Evolutionary conservation across 106 monocot genomes (phyloP), one percentile per base, ranked within the genome.

Genomic region (Vanilla planifolia): DNA sequence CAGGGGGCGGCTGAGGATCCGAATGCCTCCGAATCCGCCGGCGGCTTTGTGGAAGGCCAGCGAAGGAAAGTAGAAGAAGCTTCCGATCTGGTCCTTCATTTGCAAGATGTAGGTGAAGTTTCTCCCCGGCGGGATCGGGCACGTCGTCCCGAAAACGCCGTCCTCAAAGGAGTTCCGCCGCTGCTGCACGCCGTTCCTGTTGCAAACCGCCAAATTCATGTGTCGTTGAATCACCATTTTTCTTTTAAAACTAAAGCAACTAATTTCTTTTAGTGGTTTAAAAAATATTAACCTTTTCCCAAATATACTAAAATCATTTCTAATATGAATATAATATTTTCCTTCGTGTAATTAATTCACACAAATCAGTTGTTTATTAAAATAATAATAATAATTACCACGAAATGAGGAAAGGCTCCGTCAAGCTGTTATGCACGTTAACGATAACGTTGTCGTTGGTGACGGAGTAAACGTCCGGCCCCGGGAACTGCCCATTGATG

Each of bases 401-500:
- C 51, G 89, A 89, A 32, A 89, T 50, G 19, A 89, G 80, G 55
- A 89, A 83, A 8, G 86, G 92, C 75, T 92, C 86, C 5, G 70
- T 25, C 67, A 92, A 69, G 59, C 67, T 77, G 65, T 86, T 92
- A 71, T 69, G 66, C 20, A 86, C 92, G 57, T 86, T 92, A 62
- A 86, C 75, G 51, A 92, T 78, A 27, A 92, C 56, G 35, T 92
- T 92, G 27, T 92, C 83, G 40, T 92, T 92, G 26, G 92, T 92
- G 36, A 77, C 79, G 0, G 80, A 76, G 46, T 73, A 51, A 6
- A 92, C 82, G 25, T 71, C 60, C 10, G 86, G 92, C 37, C 92
- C 92, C 8, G 92, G 86, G 61, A 92, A 92, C 63, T 77, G 73
- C 25, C 92, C 92, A 48, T 92, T 92, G 67, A 92, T 92, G 73